Evolutionary conservation across 345 rosid species (phyloP).

Genomic region (Jatropha curcas): DNA sequence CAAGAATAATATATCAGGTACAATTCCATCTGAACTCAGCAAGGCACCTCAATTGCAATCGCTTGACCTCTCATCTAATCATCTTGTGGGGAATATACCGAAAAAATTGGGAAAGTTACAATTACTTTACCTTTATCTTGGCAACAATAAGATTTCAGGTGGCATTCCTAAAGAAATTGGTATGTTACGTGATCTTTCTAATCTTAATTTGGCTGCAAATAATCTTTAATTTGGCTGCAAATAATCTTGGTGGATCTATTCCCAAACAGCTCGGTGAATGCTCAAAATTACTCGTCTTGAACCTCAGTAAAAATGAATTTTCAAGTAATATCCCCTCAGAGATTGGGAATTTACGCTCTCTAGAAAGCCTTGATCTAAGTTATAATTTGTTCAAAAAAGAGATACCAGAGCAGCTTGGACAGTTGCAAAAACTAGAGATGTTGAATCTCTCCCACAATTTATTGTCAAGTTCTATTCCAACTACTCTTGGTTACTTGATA

Average conservation of each 20-base stretch:
- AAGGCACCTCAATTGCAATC: neutral
- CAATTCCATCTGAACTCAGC: neutral
- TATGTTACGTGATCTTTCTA: neutral
- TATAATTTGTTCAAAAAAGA: conserved; percentile 30
- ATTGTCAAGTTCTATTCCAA: conserved; percentile 35
- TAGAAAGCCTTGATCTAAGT: conserved; percentile 31
- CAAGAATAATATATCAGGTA: neutral
- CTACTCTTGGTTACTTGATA: conserved; percentile 7
- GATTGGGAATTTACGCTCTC: neutral
- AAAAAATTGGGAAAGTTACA: neutral
- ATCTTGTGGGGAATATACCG: neutral
- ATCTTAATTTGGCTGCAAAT: neutral
- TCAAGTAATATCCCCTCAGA: neutral
- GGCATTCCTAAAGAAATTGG: neutral
- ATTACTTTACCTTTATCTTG: too few species aligned
- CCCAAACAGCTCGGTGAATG: neutral
- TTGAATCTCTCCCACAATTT: conserved; percentile 40
- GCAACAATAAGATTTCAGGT: neutral
- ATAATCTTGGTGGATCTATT: neutral
- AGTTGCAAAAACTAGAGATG: conserved; percentile 20
- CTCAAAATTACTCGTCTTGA: neutral
- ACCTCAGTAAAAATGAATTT: conserved; percentile 20
- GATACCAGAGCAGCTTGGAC: conserved; percentile 16
- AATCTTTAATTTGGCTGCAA: neutral
- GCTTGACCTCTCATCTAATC: conserved; percentile 1